Conservation (phyloP, 345 rosid species). For the Ricinus communis region DNA sequence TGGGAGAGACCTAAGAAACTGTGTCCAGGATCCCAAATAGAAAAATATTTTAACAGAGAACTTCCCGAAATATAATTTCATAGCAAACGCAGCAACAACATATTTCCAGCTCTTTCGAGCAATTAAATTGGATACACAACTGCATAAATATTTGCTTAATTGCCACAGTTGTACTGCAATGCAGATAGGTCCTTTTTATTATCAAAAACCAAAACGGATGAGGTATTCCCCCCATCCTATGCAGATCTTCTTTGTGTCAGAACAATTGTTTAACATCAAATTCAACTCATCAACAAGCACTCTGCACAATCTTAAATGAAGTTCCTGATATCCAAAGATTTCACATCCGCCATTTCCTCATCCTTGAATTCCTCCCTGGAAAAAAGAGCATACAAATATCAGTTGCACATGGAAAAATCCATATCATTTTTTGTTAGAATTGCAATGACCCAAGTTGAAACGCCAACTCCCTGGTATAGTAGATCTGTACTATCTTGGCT, state of each 20-base stretch:
- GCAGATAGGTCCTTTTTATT: constrained; percentile 20
- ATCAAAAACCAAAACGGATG: constrained; percentile 19
- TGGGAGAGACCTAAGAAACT: too few relatives aligned
- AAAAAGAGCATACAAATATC: background rate
- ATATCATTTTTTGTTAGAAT: too few relatives aligned
- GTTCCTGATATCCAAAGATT: constrained; percentile 89
- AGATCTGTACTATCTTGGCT: too few relatives aligned
- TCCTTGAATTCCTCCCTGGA: constrained; percentile 93
- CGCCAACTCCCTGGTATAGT: too few relatives aligned
- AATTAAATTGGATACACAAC: background rate
- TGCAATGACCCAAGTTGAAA: too few relatives aligned
- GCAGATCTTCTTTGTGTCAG: constrained; percentile 2
- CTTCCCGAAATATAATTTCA: background rate
- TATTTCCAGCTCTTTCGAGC: constrained; percentile 10
- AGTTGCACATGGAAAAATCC: too few relatives aligned
- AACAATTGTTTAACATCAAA: constrained; percentile 3
- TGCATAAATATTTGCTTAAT: constrained; percentile 9
- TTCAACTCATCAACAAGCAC: constrained; percentile 8
- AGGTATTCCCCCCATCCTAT: constrained; percentile 14
- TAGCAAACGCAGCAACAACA: constrained; percentile 5
- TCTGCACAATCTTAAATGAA: constrained; percentile 46
- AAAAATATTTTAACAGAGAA: too few relatives aligned
- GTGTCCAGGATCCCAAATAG: too few relatives aligned
- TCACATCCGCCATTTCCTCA: constrained; percentile 72
- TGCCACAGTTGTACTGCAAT: constrained; percentile 7